Base-by-base conservation (phyloP, 768 basidiomycete species). In the Sporobolomyces roseus region DNA sequence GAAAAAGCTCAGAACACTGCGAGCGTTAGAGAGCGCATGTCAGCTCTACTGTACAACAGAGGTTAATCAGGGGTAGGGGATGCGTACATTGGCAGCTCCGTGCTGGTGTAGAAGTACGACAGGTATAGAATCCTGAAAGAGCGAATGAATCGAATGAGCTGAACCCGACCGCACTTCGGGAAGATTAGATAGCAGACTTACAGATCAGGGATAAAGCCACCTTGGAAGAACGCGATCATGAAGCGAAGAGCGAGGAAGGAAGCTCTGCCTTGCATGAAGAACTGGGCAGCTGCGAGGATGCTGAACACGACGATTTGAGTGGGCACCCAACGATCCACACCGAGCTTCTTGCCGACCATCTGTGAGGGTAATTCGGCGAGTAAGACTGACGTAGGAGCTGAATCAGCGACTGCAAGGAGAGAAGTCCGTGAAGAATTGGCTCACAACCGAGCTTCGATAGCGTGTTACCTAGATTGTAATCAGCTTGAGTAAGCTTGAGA, bases 401-500 rank as follows among this genome's bases (percentile, higher is more conserved):
- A 35, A 4, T 14, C n/a, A 30, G 51, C n/a, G 50, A 14, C 65
- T 48, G 74, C 10, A 27, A 19, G 49, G 8, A 6, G 23, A 41
- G 49, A 52, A 75, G 77, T 3, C 68, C 71, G 38, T 17, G 17
- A 17, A 41, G 17, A 9, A 41, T 41, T 41, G 12, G 74, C 70
- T 53, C 62, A 56, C 55, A 56, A 6, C 55, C 55, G 4, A 56
- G 55, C 36, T 41, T 56, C n/a, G 36, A 41, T 8, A 79, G 65
- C 0, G 79, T 79, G 58, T 77, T 75, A 17, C 78, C 78, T 12
- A 78, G 61, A 55, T 78, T 79, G 66, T 78, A 80, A 41, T 78
- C 78, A n/a, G 71, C 75, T 49, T 77, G 75, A 29, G 78, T 76
- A 21, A 79, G 38, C 3, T 66, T 59, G 27, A 79, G 59, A 43